phyloP scores from a whole-genome alignment of 1,139 yeast genomes.

The Candida dubliniensis region DNA sequence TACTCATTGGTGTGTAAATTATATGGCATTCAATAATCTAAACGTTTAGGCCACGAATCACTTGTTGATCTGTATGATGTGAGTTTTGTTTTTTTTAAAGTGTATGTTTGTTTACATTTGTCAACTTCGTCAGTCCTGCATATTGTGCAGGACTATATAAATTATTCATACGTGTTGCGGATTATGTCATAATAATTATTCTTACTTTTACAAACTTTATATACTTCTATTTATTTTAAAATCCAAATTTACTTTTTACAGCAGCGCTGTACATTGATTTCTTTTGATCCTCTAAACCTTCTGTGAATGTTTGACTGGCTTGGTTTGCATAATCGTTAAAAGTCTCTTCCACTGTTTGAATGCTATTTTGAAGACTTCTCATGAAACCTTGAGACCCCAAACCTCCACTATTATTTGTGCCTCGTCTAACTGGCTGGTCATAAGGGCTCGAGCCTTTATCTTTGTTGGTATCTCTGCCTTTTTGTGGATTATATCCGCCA shows the following conservation, averaged over 20 bases:
- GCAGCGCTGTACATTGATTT: slow-evolving; percentile 53
- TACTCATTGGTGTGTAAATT: slow-evolving; percentile 4
- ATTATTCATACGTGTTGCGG: no score
- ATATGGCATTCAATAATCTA: no score
- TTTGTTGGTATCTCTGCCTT: slow-evolving; percentile 10
- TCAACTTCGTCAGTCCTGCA: not conserved
- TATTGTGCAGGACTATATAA: no score
- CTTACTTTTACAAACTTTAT: not conserved
- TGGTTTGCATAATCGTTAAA: slow-evolving; percentile 59
- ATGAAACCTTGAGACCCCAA: slow-evolving; percentile 41
- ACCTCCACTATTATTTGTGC: slow-evolving; percentile 18
- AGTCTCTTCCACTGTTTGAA: slow-evolving; percentile 55
- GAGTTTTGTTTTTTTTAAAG: no score
- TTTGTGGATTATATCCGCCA: slow-evolving; percentile 25
- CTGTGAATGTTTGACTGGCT: slow-evolving; percentile 55
- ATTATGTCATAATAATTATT: no score
- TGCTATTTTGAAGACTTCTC: slow-evolving; percentile 51
- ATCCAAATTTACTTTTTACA: slow-evolving; percentile 53
- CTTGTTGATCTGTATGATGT: no score
- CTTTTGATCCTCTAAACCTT: slow-evolving; percentile 50
- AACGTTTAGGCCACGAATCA: no score
- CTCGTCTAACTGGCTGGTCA: slow-evolving; percentile 46
- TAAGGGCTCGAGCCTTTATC: slow-evolving; percentile 38
- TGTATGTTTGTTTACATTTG: not conserved
- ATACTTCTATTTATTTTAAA: slow-evolving; percentile 21